Conservation (phyloP, 2,329 filamentous ascomycete genomes). For the Paraphaeosphaeria sporulosa region DNA sequence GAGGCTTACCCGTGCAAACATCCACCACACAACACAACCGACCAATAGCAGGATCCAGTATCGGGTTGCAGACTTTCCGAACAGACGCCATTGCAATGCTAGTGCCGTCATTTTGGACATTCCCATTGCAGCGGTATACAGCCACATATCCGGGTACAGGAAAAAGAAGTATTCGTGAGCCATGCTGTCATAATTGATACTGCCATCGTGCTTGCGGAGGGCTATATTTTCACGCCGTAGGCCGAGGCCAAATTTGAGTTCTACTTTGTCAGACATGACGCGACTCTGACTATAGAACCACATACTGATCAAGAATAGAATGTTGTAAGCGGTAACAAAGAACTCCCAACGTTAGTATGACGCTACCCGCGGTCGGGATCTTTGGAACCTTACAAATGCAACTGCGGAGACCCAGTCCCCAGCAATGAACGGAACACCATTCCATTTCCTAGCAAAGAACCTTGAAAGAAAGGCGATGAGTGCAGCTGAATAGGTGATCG, state of each 20-base stretch:
- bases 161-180: constrained; percentile 8
- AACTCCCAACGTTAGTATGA: background rate
- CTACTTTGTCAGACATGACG: background rate
- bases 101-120: constrained; percentile 11
- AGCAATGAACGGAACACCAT: background rate
- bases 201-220: background rate
- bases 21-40: constrained; percentile 11
- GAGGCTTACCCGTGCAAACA: constrained; percentile 7
- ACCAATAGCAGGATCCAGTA: constrained; percentile 2
- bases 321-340: constrained; percentile 7
- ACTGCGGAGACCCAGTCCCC: constrained; percentile 6
- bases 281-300: background rate
- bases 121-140: constrained; percentile 13
- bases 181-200: constrained; percentile 1
- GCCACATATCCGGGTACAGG: constrained; percentile 15
- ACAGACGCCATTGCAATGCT: constrained; percentile 11
- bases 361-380: background rate
- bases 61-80: constrained; percentile 2
- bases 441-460: background rate
- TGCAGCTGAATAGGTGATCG: constrained; percentile 6
- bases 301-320: constrained; percentile 1
- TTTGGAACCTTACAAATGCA: constrained; percentile 3
- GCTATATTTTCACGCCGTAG: background rate
- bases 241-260: constrained; percentile 1
- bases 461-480: constrained; percentile 8